Conservation (phyloP, 257 asterid species). For the Orobanche coerulescens region DNA sequence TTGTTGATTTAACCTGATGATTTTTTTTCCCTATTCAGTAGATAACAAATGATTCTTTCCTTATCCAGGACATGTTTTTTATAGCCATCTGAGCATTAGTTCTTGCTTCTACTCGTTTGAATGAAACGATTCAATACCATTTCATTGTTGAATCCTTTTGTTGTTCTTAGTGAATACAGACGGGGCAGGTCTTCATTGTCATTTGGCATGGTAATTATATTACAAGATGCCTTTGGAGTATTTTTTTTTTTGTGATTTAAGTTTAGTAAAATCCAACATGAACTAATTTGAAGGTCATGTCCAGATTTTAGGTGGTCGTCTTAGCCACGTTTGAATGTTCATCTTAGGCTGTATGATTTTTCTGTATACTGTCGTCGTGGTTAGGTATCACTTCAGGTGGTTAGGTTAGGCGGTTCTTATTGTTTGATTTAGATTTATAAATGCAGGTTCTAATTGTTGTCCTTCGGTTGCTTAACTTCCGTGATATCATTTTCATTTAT, state of each 20-base stretch:
- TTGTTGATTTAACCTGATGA: no score
- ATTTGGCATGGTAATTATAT: neutral
- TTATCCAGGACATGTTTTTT: neutral
- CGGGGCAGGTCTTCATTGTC: neutral
- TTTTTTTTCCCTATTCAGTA: no score
- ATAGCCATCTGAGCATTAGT: no score
- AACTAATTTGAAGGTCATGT: no score
- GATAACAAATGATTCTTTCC: no score
- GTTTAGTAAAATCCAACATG: neutral
- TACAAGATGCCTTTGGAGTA: neutral
- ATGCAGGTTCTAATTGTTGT: neutral
- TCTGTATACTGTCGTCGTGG: neutral
- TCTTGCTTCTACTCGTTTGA: neutral
- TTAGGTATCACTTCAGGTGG: no score
- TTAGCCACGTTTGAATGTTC: neutral
- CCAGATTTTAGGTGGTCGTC: neutral
- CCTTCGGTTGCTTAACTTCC: neutral
- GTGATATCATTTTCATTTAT: neutral
- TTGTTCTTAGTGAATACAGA: slow-evolving; percentile 4
- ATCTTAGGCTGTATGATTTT: neutral
- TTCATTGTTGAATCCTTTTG: neutral
- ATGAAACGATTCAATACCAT: neutral
- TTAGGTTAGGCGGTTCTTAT: no score
- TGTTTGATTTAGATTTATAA: no score
- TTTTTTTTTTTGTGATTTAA: neutral